phyloP scores from a whole-genome alignment of 805 yeast species.

The Tetrapisispora namnaoensis region DNA sequence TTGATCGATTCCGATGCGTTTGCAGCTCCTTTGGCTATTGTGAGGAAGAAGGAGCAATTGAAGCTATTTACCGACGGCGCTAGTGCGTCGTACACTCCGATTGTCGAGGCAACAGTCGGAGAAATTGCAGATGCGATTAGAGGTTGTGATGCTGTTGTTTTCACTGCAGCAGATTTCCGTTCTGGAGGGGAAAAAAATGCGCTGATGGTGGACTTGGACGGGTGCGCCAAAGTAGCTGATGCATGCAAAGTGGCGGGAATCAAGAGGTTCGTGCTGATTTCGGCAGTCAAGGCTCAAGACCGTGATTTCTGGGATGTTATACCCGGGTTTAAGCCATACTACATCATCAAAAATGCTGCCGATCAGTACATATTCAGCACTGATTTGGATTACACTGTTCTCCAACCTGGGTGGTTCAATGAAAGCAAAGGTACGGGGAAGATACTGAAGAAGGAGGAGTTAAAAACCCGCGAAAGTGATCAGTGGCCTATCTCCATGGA shows the following conservation, averaged over 20 bases:
- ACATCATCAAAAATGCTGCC: slow-evolving; percentile 53
- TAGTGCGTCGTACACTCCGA: slow-evolving; percentile 20
- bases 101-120: slow-evolving; percentile 30
- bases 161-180: slow-evolving; percentile 32
- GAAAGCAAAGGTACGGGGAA: slow-evolving; percentile 34
- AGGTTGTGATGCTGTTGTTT: slow-evolving; percentile 48
- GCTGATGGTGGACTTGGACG: slow-evolving; percentile 51
- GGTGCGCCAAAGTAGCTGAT: slow-evolving; percentile 47
- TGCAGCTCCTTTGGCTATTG: slow-evolving; percentile 32
- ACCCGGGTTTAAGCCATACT: slow-evolving; percentile 37
- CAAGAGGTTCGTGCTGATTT: slow-evolving; percentile 41
- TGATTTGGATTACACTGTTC: slow-evolving; percentile 43
- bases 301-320: slow-evolving; percentile 36
- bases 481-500: slow-evolving; percentile 34
- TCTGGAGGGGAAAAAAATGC: slow-evolving; percentile 43
- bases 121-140: slow-evolving; percentile 32
- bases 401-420: slow-evolving; percentile 39
- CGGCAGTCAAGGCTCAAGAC: slow-evolving; percentile 47
- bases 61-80: slow-evolving; percentile 29
- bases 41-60: slow-evolving; percentile 39
- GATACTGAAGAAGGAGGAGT: slow-evolving; percentile 17
- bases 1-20: slow-evolving; percentile 21
- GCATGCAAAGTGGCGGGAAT: slow-evolving; percentile 39
- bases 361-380: slow-evolving; percentile 37
- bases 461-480: slow-evolving; percentile 15